Conservation (phyloP, 352 stramenopile species). For the Phytophthora syringae region DNA sequence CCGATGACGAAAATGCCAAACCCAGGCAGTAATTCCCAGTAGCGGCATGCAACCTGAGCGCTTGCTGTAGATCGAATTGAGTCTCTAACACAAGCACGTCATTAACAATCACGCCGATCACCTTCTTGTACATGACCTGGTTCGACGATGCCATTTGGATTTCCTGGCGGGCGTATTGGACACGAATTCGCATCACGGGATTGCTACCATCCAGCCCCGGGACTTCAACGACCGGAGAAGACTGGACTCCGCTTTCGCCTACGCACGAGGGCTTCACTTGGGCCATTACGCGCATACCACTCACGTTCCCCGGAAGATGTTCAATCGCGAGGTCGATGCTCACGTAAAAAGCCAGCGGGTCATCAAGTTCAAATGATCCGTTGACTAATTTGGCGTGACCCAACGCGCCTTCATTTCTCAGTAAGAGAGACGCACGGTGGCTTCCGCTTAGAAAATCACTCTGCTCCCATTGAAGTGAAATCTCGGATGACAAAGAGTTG, state of each 20-base stretch:
- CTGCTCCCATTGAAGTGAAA: constrained; percentile 43
- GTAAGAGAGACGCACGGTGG: constrained; percentile 38
- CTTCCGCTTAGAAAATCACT: constrained; percentile 23
- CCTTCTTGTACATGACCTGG: constrained; percentile 62
- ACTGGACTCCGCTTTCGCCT: constrained; percentile 37
- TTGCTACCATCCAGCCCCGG: constrained; percentile 16
- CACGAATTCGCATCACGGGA: constrained; percentile 38
- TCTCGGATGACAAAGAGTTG: constrained; percentile 47
- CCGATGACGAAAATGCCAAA: constrained; percentile 44
- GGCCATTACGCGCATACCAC: constrained; percentile 40
- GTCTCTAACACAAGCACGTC: constrained; percentile 52
- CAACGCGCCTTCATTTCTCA: constrained; percentile 45
- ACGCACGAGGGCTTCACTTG: constrained; percentile 40
- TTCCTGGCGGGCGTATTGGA: constrained; percentile 61
- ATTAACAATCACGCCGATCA: constrained; percentile 53
- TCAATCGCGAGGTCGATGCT: constrained; percentile 39
- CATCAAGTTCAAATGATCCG: constrained; percentile 45
- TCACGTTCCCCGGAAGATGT: constrained; percentile 24
- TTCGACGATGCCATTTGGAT: constrained; percentile 29
- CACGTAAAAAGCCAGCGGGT: constrained; percentile 33
- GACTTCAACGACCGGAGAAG: constrained; percentile 38
- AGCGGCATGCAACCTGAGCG: constrained; percentile 41
- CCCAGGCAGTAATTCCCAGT: constrained; percentile 63
- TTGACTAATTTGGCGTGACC: constrained; percentile 34
- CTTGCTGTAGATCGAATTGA: constrained; percentile 56